These are phyloP conservation scores for Ophiostoma montium DNA, from an alignment of 2,329 filamentous ascomycete species.

Conservation along the genomic window DNA sequence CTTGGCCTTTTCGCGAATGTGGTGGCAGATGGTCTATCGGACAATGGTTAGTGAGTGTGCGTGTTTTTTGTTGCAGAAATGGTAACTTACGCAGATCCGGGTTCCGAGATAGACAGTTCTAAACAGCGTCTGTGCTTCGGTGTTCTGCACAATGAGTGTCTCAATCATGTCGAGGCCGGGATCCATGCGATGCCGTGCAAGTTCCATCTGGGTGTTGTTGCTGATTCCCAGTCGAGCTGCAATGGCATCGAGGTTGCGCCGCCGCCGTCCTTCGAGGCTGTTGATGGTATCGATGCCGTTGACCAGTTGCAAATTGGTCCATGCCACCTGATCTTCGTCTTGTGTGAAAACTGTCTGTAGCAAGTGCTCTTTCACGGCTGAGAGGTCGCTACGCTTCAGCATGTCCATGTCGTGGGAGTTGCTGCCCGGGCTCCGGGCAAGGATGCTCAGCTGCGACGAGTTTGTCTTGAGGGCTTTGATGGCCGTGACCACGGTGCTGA, in stretches of 20 bases:
- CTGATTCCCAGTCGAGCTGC: conserved; percentile 4
- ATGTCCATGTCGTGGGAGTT: conserved; percentile 1
- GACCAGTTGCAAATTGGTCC: conserved; percentile 7
- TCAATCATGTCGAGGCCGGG: conserved; percentile 5
- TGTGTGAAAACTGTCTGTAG: conserved; percentile 4
- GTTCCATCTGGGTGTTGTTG: conserved; percentile 3
- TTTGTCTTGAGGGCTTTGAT: conserved; percentile 7
- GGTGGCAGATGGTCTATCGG: conserved; percentile 10
- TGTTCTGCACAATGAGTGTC: conserved; percentile 6
- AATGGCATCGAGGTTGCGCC: conserved; percentile 8
- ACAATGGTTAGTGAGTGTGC: neutral
- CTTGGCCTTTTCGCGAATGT: conserved; percentile 2
- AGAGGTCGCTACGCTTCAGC: neutral
- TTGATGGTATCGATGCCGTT: conserved; percentile 9
- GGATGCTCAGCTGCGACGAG: neutral
- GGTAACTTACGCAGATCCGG: conserved; percentile 11
- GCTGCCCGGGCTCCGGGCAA: neutral
- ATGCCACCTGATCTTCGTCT: conserved; percentile 6
- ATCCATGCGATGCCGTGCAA: conserved; percentile 6
- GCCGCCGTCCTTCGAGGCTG: conserved; percentile 8
- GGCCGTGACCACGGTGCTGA: conserved; percentile 9
- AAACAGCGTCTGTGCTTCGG: conserved; percentile 7
- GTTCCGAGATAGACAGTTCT: conserved; percentile 11
- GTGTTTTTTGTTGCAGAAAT: neutral
- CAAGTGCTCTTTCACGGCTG: neutral